These are phyloP conservation scores for Andalucia godoyi DNA, from an alignment of 78 protist genomes.

Conservation along the genomic window DNA sequence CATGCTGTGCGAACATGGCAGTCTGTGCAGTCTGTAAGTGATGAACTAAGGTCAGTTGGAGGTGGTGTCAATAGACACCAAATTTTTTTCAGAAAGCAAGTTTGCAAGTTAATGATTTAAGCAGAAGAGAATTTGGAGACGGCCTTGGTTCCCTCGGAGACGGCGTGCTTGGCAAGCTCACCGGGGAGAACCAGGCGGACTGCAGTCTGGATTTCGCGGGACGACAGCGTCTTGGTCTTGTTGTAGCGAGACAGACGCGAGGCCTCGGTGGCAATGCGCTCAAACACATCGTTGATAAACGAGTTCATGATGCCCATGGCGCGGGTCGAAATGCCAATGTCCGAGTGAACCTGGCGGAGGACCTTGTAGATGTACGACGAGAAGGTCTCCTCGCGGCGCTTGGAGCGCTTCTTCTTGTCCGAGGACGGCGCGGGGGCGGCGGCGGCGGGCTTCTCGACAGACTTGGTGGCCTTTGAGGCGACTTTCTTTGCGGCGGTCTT, in stretches of 20 bases:
- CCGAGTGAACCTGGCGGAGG: slow-evolving; percentile 65
- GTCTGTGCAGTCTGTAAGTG: too few species aligned
- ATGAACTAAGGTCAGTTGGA: too few species aligned
- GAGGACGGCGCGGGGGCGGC: too few species aligned
- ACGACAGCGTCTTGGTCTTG: slow-evolving; percentile 54
- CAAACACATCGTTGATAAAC: slow-evolving; percentile 74
- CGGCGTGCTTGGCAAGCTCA: slow-evolving; percentile 89
- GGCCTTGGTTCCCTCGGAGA: slow-evolving; percentile 83
- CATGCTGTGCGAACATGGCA: too few species aligned
- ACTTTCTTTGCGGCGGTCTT: too few species aligned
- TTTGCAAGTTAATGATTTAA: too few species aligned
- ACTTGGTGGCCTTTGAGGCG: too few species aligned
- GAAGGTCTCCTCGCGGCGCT: too few species aligned
- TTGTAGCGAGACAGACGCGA: slow-evolving; percentile 61
- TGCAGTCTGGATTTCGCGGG: slow-evolving; percentile 81
- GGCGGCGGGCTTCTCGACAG: too few species aligned
- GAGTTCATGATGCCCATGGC: slow-evolving; percentile 78
- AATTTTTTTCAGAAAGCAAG: too few species aligned
- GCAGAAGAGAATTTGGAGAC: slow-evolving; percentile 79
- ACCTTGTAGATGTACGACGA: slow-evolving; percentile 76
- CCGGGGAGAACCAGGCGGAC: slow-evolving; percentile 81
- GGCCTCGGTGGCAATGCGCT: slow-evolving; percentile 69
- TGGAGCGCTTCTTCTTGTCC: too few species aligned
- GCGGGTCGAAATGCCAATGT: slow-evolving; percentile 62
- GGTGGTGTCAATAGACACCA: too few species aligned